Percentiles rank a stretch among this genome's conserved stretches.
Conservation (phyloP, 495 filamentous ascomycete species). For the Xylaria longipes region DNA sequence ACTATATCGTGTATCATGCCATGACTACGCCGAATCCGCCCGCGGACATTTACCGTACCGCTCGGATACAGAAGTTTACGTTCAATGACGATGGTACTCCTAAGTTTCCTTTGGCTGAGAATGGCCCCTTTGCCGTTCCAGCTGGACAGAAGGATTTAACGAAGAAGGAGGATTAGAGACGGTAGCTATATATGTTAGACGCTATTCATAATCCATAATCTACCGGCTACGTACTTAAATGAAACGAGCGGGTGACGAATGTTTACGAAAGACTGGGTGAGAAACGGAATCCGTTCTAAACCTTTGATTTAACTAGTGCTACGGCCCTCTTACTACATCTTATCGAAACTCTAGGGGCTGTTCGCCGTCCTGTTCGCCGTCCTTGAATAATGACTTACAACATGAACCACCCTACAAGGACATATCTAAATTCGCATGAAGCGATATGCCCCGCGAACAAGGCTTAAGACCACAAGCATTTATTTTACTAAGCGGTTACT, state of each 20-base stretch:
- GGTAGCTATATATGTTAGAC: background rate
- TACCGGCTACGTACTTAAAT: background rate
- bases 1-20: constrained; percentile 59
- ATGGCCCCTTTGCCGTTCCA: constrained; percentile 38
- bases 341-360: too few relatives aligned
- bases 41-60: constrained; percentile 36
- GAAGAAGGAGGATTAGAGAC: background rate
- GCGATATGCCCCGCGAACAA: background rate
- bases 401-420: too few relatives aligned
- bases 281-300: background rate
- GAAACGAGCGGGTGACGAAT: background rate
- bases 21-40: constrained; percentile 37
- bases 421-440: background rate
- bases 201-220: background rate
- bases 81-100: constrained; percentile 42
- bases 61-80: constrained; percentile 37
- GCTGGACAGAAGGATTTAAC: constrained; percentile 34
- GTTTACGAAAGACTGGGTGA: background rate
- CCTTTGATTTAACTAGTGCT: background rate
- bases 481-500: background rate
- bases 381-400: too few relatives aligned
- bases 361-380: too few relatives aligned
- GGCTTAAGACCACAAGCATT: background rate
- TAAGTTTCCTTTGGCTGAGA: constrained; percentile 39
- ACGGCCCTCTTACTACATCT: background rate